Percentiles rank a stretch among this genome's conserved stretches.
Evolutionary conservation across 2,329 filamentous ascomycete species (phyloP).

Genomic region (Exophiala viscosa): DNA sequence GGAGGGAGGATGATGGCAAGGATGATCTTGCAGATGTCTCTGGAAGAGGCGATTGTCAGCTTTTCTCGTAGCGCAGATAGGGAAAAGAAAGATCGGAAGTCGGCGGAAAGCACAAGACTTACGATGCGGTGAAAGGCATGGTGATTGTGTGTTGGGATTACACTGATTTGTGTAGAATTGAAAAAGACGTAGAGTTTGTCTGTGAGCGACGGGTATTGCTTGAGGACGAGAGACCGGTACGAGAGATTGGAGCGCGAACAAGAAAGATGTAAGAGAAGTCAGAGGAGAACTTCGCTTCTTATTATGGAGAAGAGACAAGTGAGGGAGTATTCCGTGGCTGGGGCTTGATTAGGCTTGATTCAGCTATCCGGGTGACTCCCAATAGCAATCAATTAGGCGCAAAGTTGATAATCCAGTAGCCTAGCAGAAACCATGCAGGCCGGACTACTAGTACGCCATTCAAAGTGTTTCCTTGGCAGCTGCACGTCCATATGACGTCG

Average conservation of each 20-base stretch:
- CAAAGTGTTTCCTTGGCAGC: too few relatives aligned
- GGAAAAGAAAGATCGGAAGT: slow-evolving; percentile 13
- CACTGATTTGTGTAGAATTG: background rate
- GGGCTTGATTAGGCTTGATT: background rate
- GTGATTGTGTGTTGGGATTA: slow-evolving; percentile 29
- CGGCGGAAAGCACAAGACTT: slow-evolving; percentile 33
- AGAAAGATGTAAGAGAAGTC: too few relatives aligned
- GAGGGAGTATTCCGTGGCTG: background rate
- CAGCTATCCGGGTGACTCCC: background rate
- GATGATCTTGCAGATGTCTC: slow-evolving; percentile 77
- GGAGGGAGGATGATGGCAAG: slow-evolving; percentile 86
- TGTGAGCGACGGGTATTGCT: slow-evolving; percentile 1
- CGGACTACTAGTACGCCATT: too few relatives aligned
- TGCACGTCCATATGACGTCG: too few relatives aligned
- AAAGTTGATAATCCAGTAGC: too few relatives aligned
- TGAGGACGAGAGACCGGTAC: too few relatives aligned
- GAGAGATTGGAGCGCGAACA: too few relatives aligned
- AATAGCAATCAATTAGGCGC: too few relatives aligned
- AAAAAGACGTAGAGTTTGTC: slow-evolving; percentile 1
- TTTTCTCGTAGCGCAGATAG: slow-evolving; percentile 1
- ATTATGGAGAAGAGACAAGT: background rate
- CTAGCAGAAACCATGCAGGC: too few relatives aligned
- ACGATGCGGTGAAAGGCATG: slow-evolving; percentile 52
- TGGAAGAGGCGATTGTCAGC: slow-evolving; percentile 33
- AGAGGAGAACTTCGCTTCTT: too few relatives aligned